Conservation (phyloP, 148 eudicot genomes). For the Fagopyrum esculentum region DNA sequence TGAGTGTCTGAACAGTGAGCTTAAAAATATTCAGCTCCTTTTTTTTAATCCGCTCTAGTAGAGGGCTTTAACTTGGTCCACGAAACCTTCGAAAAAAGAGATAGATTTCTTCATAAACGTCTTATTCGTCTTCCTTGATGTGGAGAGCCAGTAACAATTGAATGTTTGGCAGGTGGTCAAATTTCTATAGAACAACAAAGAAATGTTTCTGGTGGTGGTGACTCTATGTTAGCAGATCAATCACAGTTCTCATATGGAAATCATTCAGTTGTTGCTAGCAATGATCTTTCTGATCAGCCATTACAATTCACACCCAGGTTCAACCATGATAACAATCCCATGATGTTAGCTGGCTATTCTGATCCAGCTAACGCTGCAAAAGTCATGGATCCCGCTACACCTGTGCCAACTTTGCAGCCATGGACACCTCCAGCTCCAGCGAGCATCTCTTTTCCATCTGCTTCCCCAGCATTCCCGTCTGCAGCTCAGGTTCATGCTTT, state of each 20-base stretch:
- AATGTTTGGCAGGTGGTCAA: slow-evolving; percentile 51
- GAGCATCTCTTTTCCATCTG: slow-evolving; percentile 51
- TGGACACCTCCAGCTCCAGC: slow-evolving; percentile 53
- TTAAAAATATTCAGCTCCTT: neutral
- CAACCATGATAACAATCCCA: slow-evolving; percentile 46
- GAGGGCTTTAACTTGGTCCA: neutral
- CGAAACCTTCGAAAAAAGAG: neutral
- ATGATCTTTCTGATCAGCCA: slow-evolving; percentile 61
- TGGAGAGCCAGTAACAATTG: slow-evolving; percentile 16
- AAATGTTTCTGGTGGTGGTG: slow-evolving; percentile 37
- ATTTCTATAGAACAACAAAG: slow-evolving; percentile 36
- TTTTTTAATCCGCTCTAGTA: neutral
- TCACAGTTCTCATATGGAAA: slow-evolving; percentile 38
- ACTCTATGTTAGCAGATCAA: slow-evolving; percentile 37
- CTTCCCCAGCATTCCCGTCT: slow-evolving; percentile 41
- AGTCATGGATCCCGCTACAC: slow-evolving; percentile 32
- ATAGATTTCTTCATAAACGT: neutral
- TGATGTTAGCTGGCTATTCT: slow-evolving; percentile 35
- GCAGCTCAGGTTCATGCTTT: slow-evolving; percentile 48
- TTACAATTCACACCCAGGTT: slow-evolving; percentile 57
- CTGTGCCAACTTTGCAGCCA: slow-evolving; percentile 43
- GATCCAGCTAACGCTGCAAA: slow-evolving; percentile 33
- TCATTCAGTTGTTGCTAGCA: slow-evolving; percentile 31
- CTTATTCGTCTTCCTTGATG: neutral
- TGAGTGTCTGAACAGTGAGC: neutral